Evolutionary conservation across 306 rosid genomes (phyloP).

Genomic region (Vigna nakashimae): DNA sequence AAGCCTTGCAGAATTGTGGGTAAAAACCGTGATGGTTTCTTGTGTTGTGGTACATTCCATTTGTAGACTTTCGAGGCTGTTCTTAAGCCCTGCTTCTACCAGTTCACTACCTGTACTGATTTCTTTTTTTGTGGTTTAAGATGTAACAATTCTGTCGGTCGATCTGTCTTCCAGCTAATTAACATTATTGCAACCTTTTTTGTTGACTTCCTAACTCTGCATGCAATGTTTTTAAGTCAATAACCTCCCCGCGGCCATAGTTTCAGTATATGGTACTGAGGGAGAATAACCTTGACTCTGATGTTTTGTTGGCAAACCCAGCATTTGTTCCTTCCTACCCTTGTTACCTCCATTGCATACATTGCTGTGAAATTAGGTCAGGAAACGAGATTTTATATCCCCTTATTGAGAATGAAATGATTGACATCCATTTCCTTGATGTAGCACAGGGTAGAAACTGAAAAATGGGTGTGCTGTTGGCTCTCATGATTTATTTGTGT

Average conservation of each 20-base stretch:
- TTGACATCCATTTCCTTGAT: slow-evolving; percentile 34
- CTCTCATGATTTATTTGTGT: slow-evolving; percentile 32
- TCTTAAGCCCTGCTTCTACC: slow-evolving; percentile 25
- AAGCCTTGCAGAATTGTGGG: slow-evolving; percentile 31
- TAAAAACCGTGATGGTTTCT: slow-evolving; percentile 31
- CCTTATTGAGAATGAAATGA: slow-evolving; percentile 24
- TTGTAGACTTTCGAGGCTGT: slow-evolving; percentile 27
- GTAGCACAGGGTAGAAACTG: slow-evolving; percentile 34
- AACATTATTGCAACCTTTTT: slow-evolving; percentile 35
- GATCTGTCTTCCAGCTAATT: slow-evolving; percentile 35
- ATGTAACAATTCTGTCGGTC: slow-evolving; percentile 39
- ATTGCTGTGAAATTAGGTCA: slow-evolving; percentile 19
- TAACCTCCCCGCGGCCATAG: slow-evolving; percentile 18
- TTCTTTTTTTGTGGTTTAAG: slow-evolving; percentile 31
- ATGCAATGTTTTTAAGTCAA: slow-evolving; percentile 20
- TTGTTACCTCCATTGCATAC: slow-evolving; percentile 22
- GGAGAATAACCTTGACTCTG: slow-evolving; percentile 41
- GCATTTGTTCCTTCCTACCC: slow-evolving; percentile 51
- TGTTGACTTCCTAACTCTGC: slow-evolving; percentile 29
- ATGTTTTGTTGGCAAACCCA: slow-evolving; percentile 67
- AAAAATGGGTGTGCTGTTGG: slow-evolving; percentile 13
- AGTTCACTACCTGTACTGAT: slow-evolving; percentile 21
- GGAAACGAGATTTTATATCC: slow-evolving; percentile 26
- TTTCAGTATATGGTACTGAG: slow-evolving; percentile 34
- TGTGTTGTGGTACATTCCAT: slow-evolving; percentile 37